A percentile compares a stretch with the other conserved stretches of the same genome.
Conservation (phyloP, 2,329 filamentous ascomycete genomes). For the Rutstroemia sp. region DNA sequence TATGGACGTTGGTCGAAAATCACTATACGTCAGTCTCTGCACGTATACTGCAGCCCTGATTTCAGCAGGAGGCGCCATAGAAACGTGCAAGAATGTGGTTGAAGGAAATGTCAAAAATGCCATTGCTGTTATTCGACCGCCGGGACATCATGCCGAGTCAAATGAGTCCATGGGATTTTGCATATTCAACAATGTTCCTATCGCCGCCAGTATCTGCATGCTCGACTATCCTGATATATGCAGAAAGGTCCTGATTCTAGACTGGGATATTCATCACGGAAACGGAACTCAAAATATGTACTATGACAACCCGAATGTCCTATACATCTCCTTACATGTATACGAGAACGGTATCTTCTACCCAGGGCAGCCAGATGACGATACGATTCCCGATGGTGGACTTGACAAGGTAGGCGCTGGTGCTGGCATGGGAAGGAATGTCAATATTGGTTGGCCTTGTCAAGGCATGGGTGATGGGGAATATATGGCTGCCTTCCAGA, state of each 20-base stretch:
- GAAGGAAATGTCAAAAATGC: constrained; percentile 81
- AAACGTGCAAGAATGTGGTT: constrained; percentile 89
- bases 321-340: constrained; percentile 93
- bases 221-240: constrained; percentile 70
- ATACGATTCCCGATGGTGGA: constrained; percentile 54
- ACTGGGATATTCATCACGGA: constrained; percentile 79
- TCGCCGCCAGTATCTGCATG: constrained; percentile 85
- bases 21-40: constrained; percentile 75
- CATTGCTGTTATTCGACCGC: constrained; percentile 89
- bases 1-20: constrained; percentile 60
- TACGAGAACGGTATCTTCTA: constrained; percentile 82
- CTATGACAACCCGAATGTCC: constrained; percentile 86
- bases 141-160: constrained; percentile 89
- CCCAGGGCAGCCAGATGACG: constrained; percentile 58
- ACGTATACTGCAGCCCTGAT: constrained; percentile 76
- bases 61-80: constrained; percentile 87
- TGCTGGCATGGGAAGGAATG: constrained; percentile 50
- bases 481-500: constrained; percentile 93
- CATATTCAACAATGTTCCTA: constrained; percentile 94
- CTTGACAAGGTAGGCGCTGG: constrained; percentile 52
- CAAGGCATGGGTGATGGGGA: constrained; percentile 91
- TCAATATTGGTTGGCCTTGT: constrained; percentile 61
- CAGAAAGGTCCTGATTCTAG: constrained; percentile 84
- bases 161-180: constrained; percentile 89
- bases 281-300: constrained; percentile 97